phyloP scores from a whole-genome alignment of 2,329 filamentous ascomycete species.

The Colletotrichum sp. region DNA sequence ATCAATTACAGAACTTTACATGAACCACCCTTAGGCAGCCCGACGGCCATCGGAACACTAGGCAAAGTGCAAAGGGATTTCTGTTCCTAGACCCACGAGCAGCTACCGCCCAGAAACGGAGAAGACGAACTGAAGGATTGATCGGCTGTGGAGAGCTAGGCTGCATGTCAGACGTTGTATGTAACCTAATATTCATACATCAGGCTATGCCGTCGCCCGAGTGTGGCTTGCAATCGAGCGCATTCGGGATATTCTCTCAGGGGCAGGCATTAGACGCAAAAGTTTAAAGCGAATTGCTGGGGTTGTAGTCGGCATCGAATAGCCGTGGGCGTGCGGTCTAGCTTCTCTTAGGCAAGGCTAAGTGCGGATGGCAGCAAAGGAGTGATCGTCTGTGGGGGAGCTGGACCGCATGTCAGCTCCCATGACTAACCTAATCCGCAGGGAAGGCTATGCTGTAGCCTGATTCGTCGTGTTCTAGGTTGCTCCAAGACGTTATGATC shows the following conservation, averaged over 20 bases:
- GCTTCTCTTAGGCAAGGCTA: background rate
- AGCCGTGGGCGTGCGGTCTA: background rate
- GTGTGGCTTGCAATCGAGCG: background rate
- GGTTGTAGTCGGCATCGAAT: background rate
- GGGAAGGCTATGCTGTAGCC: background rate
- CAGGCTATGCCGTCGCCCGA: background rate
- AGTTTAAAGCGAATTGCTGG: background rate
- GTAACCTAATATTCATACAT: background rate
- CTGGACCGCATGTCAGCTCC: background rate
- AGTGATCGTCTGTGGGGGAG: background rate
- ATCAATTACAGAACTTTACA: background rate
- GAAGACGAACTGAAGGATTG: background rate
- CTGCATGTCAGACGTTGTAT: background rate
- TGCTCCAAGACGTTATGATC: background rate
- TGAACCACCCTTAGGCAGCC: background rate
- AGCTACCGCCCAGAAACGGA: background rate
- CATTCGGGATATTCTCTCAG: background rate
- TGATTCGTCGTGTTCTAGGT: background rate
- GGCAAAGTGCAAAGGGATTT: background rate
- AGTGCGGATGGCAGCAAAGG: background rate
- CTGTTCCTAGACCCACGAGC: background rate
- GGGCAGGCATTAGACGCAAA: background rate
- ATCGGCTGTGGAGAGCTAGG: background rate
- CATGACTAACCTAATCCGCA: background rate
- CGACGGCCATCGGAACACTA: background rate